Conservation (phyloP, 2,329 filamentous ascomycete species). For the Trichoderma koningii region DNA sequence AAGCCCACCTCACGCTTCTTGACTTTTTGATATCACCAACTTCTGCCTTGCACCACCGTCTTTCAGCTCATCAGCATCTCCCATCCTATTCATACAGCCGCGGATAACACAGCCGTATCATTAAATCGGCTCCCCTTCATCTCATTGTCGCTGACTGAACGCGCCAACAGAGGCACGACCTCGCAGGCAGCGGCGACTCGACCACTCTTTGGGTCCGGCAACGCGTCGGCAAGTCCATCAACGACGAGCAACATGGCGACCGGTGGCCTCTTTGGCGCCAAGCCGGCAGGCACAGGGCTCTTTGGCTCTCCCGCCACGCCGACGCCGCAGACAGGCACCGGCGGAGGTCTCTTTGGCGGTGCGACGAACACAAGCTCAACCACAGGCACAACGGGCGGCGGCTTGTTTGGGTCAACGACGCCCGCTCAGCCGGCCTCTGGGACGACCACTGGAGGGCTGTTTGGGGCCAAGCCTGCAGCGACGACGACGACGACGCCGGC, state of each 20-base stretch:
- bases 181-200: conserved; percentile 41
- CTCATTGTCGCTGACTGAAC: conserved; percentile 22
- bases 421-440: conserved; percentile 28
- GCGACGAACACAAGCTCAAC: conserved; percentile 20
- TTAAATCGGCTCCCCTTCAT: background rate
- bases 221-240: conserved; percentile 35
- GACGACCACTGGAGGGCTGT: conserved; percentile 21
- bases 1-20: background rate
- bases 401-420: conserved; percentile 38
- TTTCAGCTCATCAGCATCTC: background rate
- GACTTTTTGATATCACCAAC: conserved; percentile 14
- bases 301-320: conserved; percentile 39
- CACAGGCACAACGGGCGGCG: conserved; percentile 31
- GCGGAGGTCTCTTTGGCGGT: conserved; percentile 33
- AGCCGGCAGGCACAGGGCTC: conserved; percentile 35
- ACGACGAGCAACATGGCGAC: conserved; percentile 41
- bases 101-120: background rate
- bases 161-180: conserved; percentile 33
- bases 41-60: background rate
- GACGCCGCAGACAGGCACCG: conserved; percentile 29
- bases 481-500: conserved; percentile 10
- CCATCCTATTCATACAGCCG: background rate
- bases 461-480: conserved; percentile 26
- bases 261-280: conserved; percentile 43
- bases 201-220: conserved; percentile 43